Conservation (phyloP, 1,284 basidiomycete species). For the Microbotryum lychnidis-dioicae region DNA sequence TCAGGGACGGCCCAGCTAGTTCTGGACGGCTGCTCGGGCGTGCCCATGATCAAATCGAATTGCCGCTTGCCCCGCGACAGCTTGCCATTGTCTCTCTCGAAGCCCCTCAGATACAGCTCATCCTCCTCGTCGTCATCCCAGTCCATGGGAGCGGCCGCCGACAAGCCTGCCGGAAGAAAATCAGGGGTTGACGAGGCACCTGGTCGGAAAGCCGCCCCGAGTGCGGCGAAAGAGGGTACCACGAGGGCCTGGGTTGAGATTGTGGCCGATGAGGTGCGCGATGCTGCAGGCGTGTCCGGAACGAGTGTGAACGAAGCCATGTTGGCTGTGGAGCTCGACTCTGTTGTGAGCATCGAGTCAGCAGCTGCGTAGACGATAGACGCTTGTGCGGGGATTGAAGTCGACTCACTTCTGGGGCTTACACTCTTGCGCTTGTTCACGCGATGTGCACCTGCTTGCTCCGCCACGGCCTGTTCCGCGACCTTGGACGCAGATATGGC, state of each 20-base stretch:
- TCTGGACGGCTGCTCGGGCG: neutral
- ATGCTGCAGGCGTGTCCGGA: constrained; percentile 21
- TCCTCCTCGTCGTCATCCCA: neutral
- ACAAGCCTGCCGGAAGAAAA: neutral
- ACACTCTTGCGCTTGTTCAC: constrained; percentile 18
- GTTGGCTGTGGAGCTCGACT: neutral
- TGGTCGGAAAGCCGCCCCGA: constrained; percentile 28
- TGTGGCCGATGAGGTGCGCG: neutral
- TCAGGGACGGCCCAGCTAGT: neutral
- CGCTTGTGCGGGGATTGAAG: neutral
- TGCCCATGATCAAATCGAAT: neutral
- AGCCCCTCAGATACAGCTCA: neutral
- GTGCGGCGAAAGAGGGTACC: constrained; percentile 25
- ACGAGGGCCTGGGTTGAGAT: constrained; percentile 13
- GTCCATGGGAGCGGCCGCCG: constrained; percentile 3
- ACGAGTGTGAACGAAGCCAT: constrained; percentile 15
- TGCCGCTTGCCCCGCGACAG: neutral
- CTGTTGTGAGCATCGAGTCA: neutral
- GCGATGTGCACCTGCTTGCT: neutral
- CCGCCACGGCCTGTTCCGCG: neutral
- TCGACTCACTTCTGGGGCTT: constrained; percentile 19
- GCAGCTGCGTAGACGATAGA: neutral
- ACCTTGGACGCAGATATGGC: neutral
- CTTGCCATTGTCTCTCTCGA: neutral
- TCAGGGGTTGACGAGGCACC: constrained; percentile 10